phyloP scores from a whole-genome alignment of 352 stramenopile species.

The Phytophthora citrophthora region DNA sequence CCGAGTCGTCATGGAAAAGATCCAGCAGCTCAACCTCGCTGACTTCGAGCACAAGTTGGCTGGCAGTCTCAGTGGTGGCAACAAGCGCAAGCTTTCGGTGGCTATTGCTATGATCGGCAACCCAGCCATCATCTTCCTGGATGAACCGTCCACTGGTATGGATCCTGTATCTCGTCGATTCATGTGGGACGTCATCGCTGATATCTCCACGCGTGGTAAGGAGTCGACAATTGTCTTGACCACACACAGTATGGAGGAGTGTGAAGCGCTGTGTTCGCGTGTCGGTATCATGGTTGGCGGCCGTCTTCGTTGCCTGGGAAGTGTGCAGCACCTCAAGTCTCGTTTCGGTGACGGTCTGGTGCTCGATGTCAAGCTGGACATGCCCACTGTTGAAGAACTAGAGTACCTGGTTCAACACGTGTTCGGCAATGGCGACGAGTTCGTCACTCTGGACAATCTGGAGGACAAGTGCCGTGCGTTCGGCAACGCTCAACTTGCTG shows the following conservation, averaged over 20 bases:
- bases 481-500: slow-evolving; percentile 39
- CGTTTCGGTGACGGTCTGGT: slow-evolving; percentile 94
- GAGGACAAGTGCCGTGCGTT: slow-evolving; percentile 44
- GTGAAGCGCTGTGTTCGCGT: slow-evolving; percentile 72
- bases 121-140: slow-evolving; percentile 88
- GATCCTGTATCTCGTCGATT: slow-evolving; percentile 85
- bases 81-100: slow-evolving; percentile 94
- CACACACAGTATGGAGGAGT: slow-evolving; percentile 86
- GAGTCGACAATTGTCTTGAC: slow-evolving; percentile 84
- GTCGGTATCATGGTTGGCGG: slow-evolving; percentile 92
- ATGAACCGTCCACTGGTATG: slow-evolving; percentile 92
- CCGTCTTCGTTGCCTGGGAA: slow-evolving; percentile 71
- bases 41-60: slow-evolving; percentile 85
- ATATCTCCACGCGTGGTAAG: slow-evolving; percentile 62
- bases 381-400: slow-evolving; percentile 25
- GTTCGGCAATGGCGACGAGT: slow-evolving; percentile 28
- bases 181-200: slow-evolving; percentile 69
- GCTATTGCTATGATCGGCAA: slow-evolving; percentile 94
- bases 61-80: slow-evolving; percentile 87
- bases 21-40: slow-evolving; percentile 82
- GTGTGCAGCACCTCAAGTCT: slow-evolving; percentile 92
- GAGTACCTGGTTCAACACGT: slow-evolving; percentile 19
- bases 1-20: slow-evolving; percentile 69
- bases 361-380: slow-evolving; percentile 68
- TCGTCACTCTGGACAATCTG: slow-evolving; percentile 32